Conservation (phyloP, 108 stramenopile genomes). For the Nannochloropsis salina region DNA sequence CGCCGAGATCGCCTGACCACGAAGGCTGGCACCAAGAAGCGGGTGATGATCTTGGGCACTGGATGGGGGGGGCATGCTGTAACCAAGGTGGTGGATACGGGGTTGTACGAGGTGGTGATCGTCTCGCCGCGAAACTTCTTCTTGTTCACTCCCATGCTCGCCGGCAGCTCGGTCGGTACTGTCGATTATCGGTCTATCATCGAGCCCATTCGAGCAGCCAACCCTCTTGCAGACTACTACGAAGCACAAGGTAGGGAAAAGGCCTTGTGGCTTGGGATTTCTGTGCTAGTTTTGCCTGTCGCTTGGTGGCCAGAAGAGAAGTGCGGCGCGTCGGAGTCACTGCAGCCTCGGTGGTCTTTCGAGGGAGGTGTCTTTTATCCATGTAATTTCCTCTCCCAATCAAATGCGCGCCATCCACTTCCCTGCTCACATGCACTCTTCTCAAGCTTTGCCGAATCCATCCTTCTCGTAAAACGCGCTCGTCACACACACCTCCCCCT, state of each 20-base stretch:
- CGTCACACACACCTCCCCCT: no score
- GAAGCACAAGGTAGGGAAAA: slow-evolving; percentile 56
- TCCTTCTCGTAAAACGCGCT: no score
- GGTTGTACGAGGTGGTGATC: slow-evolving; percentile 27
- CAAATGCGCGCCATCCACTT: no score
- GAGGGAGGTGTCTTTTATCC: no score
- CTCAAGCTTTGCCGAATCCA: no score
- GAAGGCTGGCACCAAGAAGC: slow-evolving; percentile 21
- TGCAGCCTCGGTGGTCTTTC: no score
- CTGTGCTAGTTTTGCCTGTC: not conserved
- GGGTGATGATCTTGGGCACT: slow-evolving; percentile 77
- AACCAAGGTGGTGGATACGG: slow-evolving; percentile 68
- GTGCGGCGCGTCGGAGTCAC: no score
- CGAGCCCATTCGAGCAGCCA: slow-evolving; percentile 79
- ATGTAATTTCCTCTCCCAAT: no score
- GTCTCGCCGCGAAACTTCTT: slow-evolving; percentile 87
- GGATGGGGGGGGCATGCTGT: slow-evolving; percentile 88
- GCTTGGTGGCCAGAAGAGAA: no score
- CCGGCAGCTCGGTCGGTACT: slow-evolving; percentile 80
- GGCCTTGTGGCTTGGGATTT: not conserved
- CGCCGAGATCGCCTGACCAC: slow-evolving; percentile 10
- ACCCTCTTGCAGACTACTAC: slow-evolving; percentile 68
- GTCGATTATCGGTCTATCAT: slow-evolving; percentile 85
- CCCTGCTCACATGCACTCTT: no score
- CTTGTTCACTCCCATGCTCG: slow-evolving; percentile 91